Evolutionary conservation across 805 yeast species (phyloP), one percentile per base, ranked within the genome.

Genomic region (Yarrowia osloensis): DNA sequence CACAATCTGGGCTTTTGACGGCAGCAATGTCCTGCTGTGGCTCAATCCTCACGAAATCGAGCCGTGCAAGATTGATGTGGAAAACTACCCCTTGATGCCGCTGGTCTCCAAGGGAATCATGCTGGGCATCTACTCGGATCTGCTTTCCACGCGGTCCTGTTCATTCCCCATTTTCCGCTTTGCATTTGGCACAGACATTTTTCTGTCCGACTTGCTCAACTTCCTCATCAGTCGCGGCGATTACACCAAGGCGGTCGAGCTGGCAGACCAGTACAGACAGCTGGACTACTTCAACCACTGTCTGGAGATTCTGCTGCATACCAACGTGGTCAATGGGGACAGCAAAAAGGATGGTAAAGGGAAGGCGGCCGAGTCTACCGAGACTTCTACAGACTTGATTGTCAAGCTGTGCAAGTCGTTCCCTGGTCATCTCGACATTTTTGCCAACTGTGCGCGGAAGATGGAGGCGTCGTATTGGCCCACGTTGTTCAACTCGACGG

Each of bases 381-480:
- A 50, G 22, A 50, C 57, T 0, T 40, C 63, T 4, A 61, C 70
- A 15, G 75, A 71, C 49, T 11, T 33, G 28, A 76, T 77, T 1
- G 68, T 74, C 12, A 68, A 70, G 28, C 72, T 80, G 35, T 70
- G 79, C 19, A 33, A 69, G n/a, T 69, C 72, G 57, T 80, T 79
- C 55, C 79, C 79, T 0, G 75, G 76, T 35, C 74, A 74, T 71
- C 70, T 77, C 9, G 79, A 77, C 35, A 78, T 80, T 9, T 70
- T 81, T 6, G 79, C 80, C 3, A 78, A 80, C 6, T 85, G 88
- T 70, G 82, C 87, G 37, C 76, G 89, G 35, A 86, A 86, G 69
- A 85, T 85, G 17, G 89, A 86, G 71, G 79, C 82, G 59, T 80
- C 78, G 46, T 83, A 82, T 72, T 86, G 89, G 89, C 66, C 71